Conservation (phyloP, 805 yeast genomes). For the Metschnikowia gruessii region DNA sequence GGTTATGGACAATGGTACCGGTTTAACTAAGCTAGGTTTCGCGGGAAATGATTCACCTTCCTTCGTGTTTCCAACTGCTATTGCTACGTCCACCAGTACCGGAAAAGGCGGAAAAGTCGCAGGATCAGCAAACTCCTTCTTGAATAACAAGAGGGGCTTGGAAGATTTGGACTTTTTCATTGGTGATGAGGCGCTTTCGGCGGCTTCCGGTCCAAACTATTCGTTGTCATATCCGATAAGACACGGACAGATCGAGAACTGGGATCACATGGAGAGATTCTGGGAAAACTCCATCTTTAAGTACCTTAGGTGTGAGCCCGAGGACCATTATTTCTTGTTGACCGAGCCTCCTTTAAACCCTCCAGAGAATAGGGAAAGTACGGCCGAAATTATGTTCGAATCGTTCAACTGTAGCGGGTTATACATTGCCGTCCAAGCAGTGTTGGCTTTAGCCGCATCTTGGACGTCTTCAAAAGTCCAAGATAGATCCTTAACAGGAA, state of each 20-base stretch:
- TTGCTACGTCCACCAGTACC: constrained; percentile 65
- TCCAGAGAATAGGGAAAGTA: constrained; percentile 98
- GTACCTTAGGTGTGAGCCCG: constrained; percentile 96
- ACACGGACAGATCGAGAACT: constrained; percentile 97
- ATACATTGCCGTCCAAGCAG: constrained; percentile 98
- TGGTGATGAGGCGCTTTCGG: constrained; percentile 91
- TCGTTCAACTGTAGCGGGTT: constrained; percentile 98
- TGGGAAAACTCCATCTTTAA: constrained; percentile 98
- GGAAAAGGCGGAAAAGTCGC: constrained; percentile 41
- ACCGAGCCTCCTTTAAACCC: constrained; percentile 99
- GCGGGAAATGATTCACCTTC: constrained; percentile 99
- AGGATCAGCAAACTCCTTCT: constrained; percentile 35
- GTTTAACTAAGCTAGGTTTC: constrained; percentile 93
- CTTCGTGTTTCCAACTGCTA: constrained; percentile 95
- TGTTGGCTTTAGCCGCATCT: constrained; percentile 95
- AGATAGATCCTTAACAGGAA: constrained; percentile 95
- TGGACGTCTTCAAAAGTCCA: constrained; percentile 97
- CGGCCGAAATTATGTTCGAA: constrained; percentile 99
- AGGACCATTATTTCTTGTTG: constrained; percentile 90
- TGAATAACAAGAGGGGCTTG: constrained; percentile 77
- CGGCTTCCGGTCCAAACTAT: constrained; percentile 89
- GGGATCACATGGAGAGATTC: constrained; percentile 99
- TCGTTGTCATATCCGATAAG: constrained; percentile 88
- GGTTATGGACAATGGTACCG: constrained; percentile 99
- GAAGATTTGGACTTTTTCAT: constrained; percentile 92